Evolutionary conservation across 2,329 filamentous ascomycete species (phyloP), one percentile per base, ranked within the genome.

Genomic region (Monosporascus cannonballus): DNA sequence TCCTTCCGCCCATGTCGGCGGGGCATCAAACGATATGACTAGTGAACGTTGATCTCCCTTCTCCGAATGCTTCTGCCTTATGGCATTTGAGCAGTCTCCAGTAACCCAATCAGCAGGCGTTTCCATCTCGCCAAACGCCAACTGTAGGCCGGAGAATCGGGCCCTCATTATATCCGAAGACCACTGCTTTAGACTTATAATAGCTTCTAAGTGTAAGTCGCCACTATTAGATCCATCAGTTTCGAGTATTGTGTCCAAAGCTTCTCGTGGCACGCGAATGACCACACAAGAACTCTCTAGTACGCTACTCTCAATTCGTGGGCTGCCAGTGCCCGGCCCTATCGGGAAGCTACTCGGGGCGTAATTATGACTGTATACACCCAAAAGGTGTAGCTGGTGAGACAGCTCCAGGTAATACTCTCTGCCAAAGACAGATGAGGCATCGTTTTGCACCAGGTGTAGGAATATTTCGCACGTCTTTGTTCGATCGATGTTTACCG

Each of bases 11-110:
- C 63, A 54, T 3, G 60, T 58, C 1, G 72, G 63, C 3, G 73
- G 68, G 4, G 71, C 69, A 24, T 71, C 69, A 59, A 75, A 76
- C 0, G 73, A 72, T 3, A 65, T 71, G 44, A 76, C 52, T 18
- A 78, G 58, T 5, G 72, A 69, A 0, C 11, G 11, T 9, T 9
- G 11, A 34, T 34, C 30, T 34, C 30, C 60, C 55, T 8, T 73
- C 73, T 0, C 58, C 53, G 72, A 70, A 76, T 15, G 67, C 67
- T 76, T 73, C 17, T 69, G 64, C 4, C 66, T 56, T 3, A 76
- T 54, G 0, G 55, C 51, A 20, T 74, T 50, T 6, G 59, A 52
- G n/a, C 69, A 71, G 3, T 64, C 59, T n/a, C 70, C 68, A 6
- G 60, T 55, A 1, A 65, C 56, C 5, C 55, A 55, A 4, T 59